These are phyloP conservation scores for Oidiodendron maius DNA, from an alignment of 495 filamentous ascomycete genomes.

Conservation along the genomic window DNA sequence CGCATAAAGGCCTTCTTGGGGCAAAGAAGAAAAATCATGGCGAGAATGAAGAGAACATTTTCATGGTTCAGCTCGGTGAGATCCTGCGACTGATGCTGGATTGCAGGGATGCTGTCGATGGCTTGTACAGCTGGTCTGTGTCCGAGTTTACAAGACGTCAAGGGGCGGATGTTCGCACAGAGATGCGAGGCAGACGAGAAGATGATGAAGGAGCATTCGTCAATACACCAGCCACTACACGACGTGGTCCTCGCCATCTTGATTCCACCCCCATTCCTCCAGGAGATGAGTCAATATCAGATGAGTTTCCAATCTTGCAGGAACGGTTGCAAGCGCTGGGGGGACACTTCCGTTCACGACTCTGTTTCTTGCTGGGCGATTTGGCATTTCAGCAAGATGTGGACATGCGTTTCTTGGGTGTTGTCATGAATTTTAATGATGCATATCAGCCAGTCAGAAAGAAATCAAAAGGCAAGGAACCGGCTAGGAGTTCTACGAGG, in stretches of 20 bases:
- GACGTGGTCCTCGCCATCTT: conserved; percentile 15
- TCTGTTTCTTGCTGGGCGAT: conserved; percentile 83
- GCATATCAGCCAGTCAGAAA: conserved; percentile 56
- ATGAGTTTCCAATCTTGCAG: conserved; percentile 70
- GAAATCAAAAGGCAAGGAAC: conserved; percentile 15
- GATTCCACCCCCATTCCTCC: conserved; percentile 15
- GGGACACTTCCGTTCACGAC: conserved; percentile 61
- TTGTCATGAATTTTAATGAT: conserved; percentile 99
- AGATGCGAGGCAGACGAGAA: conserved; percentile 55
- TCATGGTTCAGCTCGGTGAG: conserved; percentile 85
- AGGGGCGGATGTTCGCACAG: conserved; percentile 70
- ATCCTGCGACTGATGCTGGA: conserved; percentile 90
- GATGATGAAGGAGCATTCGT: conserved; percentile 25
- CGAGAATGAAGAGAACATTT: conserved; percentile 62
- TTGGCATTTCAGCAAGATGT: conserved; percentile 88
- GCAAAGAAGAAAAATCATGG: conserved; percentile 40
- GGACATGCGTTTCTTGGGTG: conserved; percentile 91
- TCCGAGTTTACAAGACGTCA: conserved; percentile 89
- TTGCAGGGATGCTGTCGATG: conserved; percentile 91
- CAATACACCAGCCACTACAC: conserved; percentile 20
- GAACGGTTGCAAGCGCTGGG: conserved; percentile 65
- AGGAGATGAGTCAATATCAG: conserved; percentile 24
- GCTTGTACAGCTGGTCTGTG: conserved; percentile 87
- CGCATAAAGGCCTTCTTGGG: conserved; percentile 90
- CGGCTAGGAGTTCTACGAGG: conserved; percentile 13